Percentiles rank a stretch among this genome's conserved stretches.
Conservation (phyloP, 139 green algal genomes). For the Spirogloea muscicola region DNA sequence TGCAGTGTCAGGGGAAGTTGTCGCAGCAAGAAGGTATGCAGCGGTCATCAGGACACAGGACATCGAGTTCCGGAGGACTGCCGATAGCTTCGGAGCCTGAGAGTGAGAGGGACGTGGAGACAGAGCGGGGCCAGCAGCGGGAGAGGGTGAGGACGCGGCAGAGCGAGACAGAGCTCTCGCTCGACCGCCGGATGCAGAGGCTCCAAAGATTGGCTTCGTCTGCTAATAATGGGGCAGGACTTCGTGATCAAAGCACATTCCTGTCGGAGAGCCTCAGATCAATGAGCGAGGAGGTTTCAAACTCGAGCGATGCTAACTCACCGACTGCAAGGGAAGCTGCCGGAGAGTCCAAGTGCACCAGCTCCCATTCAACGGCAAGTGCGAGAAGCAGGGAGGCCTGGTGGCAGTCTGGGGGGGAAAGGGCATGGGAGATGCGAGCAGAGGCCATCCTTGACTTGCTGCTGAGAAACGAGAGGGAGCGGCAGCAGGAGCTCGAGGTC, state of each 20-base stretch:
- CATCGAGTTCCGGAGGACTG: neutral
- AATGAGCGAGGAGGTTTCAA: too few relatives aligned
- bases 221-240: too few relatives aligned
- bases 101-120: neutral
- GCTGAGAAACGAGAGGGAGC: constrained; percentile 1
- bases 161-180: neutral
- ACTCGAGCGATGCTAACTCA: too few relatives aligned
- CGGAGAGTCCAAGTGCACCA: neutral
- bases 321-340: neutral
- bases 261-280: constrained; percentile 1
- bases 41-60: neutral
- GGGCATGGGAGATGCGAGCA: neutral
- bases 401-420: neutral
- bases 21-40: constrained; percentile 6
- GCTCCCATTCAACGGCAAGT: neutral
- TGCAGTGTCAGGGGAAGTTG: neutral
- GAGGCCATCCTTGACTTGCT: neutral
- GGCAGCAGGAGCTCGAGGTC: constrained; percentile 9
- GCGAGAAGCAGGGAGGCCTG: constrained; percentile 1
- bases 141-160: neutral
- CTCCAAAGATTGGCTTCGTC: too few relatives aligned
- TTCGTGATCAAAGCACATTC: too few relatives aligned
- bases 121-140: neutral
- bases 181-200: too few relatives aligned
- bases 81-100: neutral